Evolutionary conservation across 2,329 filamentous ascomycete genomes (phyloP).

Genomic region (Xylaria sp.): DNA sequence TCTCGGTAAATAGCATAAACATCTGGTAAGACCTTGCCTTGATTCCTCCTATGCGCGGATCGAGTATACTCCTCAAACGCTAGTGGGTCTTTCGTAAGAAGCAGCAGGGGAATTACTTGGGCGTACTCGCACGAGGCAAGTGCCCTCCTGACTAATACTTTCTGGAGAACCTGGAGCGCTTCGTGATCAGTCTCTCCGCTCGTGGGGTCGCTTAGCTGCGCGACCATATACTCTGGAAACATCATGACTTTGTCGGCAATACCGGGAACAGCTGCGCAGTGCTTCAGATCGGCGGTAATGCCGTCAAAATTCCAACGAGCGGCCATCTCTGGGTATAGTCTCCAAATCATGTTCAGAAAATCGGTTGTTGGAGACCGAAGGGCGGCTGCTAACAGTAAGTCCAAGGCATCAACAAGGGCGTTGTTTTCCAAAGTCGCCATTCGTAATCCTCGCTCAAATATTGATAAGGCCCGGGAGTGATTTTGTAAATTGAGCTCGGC

Average conservation of each 20-base stretch:
- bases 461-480: slow-evolving; percentile 52
- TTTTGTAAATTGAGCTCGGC: slow-evolving; percentile 57
- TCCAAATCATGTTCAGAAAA: slow-evolving; percentile 43
- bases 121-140: slow-evolving; percentile 42
- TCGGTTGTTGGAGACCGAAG: slow-evolving; percentile 47
- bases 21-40: slow-evolving; percentile 51
- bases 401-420: slow-evolving; percentile 55
- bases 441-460: slow-evolving; percentile 55
- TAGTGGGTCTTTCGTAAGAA: slow-evolving; percentile 51
- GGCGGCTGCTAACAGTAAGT: slow-evolving; percentile 56
- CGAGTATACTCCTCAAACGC: slow-evolving; percentile 60
- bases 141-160: slow-evolving; percentile 47
- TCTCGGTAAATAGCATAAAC: slow-evolving; percentile 61
- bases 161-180: slow-evolving; percentile 43
- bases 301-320: slow-evolving; percentile 45
- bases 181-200: slow-evolving; percentile 23
- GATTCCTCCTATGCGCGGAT: slow-evolving; percentile 44
- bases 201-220: slow-evolving; percentile 29
- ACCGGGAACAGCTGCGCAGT: slow-evolving; percentile 41
- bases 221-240: slow-evolving; percentile 32
- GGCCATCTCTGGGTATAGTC: slow-evolving; percentile 44
- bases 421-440: slow-evolving; percentile 40
- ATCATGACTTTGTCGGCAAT: slow-evolving; percentile 45
- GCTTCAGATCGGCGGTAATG: slow-evolving; percentile 43
- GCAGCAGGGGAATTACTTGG: slow-evolving; percentile 54